Percentiles rank a stretch among this genome's conserved stretches.
Evolutionary conservation across 805 yeast genomes (phyloP).

Genomic region (Candida tallmaniae): DNA sequence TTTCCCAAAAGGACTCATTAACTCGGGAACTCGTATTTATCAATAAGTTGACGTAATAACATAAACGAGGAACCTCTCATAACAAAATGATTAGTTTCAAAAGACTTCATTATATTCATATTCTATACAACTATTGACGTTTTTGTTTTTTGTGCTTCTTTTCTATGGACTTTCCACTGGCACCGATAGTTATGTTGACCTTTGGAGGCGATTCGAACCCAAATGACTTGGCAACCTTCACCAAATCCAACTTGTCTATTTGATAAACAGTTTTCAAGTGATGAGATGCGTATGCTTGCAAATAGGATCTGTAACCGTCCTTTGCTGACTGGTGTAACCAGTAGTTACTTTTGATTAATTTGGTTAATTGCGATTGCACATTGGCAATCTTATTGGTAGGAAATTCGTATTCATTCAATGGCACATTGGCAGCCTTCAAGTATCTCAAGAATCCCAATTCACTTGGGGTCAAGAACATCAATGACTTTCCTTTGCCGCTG

Average conservation of each 20-base stretch:
- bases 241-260: slow-evolving; percentile 89
- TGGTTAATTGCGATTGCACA: slow-evolving; percentile 89
- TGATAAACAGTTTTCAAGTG: slow-evolving; percentile 94
- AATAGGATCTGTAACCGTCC: slow-evolving; percentile 94
- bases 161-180: slow-evolving; percentile 68
- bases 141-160: slow-evolving; percentile 44
- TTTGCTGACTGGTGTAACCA: slow-evolving; percentile 94
- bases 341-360: slow-evolving; percentile 85
- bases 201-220: slow-evolving; percentile 96
- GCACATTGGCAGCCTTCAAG: slow-evolving; percentile 94
- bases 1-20: no score
- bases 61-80: neutral
- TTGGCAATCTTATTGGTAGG: slow-evolving; percentile 93
- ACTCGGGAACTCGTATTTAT: no score
- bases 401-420: slow-evolving; percentile 95
- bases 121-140: slow-evolving; percentile 16
- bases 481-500: slow-evolving; percentile 83
- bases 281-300: slow-evolving; percentile 97
- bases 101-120: no score
- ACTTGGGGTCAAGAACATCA: slow-evolving; percentile 91
- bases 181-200: slow-evolving; percentile 93
- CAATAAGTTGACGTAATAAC: no score
- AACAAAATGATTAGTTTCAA: neutral
- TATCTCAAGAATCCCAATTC: slow-evolving; percentile 94
- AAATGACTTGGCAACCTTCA: slow-evolving; percentile 90